Evolutionary conservation across 208 protist genomes (phyloP).

Genomic region (Trypanosoma boissoni): DNA sequence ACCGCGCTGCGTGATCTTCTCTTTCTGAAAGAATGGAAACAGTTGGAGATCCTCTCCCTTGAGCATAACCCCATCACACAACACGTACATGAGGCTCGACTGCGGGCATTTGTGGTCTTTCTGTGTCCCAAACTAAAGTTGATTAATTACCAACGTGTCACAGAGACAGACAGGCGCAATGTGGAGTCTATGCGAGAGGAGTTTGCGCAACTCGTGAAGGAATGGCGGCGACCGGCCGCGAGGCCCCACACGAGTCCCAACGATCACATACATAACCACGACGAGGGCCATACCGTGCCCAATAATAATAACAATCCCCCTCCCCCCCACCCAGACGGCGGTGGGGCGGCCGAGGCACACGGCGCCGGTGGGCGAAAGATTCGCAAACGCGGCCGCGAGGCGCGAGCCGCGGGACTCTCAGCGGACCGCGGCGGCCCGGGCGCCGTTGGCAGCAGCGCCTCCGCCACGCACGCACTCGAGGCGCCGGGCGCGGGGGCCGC

Average conservation of each 20-base stretch:
- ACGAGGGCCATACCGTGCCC: background rate
- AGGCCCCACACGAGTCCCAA: background rate
- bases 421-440: too few relatives aligned
- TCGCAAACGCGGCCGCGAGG: slow-evolving; percentile 76
- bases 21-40: slow-evolving; percentile 71
- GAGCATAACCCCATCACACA: slow-evolving; percentile 67
- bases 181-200: slow-evolving; percentile 22
- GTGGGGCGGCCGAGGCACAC: too few relatives aligned
- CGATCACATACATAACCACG: background rate
- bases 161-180: slow-evolving; percentile 35
- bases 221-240: slow-evolving; percentile 7
- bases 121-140: slow-evolving; percentile 79
- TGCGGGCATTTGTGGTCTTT: slow-evolving; percentile 78
- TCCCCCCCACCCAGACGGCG: too few relatives aligned
- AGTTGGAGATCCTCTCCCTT: slow-evolving; percentile 69
- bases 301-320: too few relatives aligned
- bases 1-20: slow-evolving; percentile 43
- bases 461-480: background rate
- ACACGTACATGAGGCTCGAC: slow-evolving; percentile 40
- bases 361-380: too few relatives aligned
- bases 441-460: slow-evolving; percentile 20
- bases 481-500: background rate
- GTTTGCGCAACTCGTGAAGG: slow-evolving; percentile 18
- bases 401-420: too few relatives aligned
- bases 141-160: slow-evolving; percentile 87